Evolutionary conservation across 2,329 filamentous ascomycete genomes (phyloP).

Genomic region (Fusarium sp.): DNA sequence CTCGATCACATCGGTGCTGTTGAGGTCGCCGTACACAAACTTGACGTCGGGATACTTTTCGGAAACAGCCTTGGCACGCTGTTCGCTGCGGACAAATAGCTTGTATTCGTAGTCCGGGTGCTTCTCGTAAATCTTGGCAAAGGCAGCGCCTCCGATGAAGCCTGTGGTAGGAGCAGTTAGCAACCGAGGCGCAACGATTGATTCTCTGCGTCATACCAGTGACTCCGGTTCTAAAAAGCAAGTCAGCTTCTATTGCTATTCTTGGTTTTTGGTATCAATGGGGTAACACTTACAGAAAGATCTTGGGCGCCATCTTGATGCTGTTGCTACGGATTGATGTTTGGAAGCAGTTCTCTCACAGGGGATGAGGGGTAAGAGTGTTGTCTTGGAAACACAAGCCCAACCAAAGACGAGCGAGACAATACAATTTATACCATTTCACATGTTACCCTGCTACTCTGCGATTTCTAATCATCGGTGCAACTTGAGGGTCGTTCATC

Average conservation of each 20-base stretch:
- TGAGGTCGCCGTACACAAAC: slow-evolving; percentile 62
- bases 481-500: neutral
- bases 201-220: slow-evolving; percentile 49
- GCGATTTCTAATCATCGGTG: neutral
- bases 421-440: neutral
- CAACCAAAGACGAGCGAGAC: neutral
- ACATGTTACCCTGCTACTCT: neutral
- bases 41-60: slow-evolving; percentile 60
- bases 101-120: slow-evolving; percentile 62
- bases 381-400: neutral
- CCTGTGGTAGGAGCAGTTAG: slow-evolving; percentile 46
- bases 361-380: neutral
- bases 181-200: neutral
- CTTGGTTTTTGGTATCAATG: neutral
- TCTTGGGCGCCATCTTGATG: slow-evolving; percentile 52
- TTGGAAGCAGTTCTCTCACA: neutral
- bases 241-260: neutral
- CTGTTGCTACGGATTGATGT: neutral
- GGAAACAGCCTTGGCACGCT: slow-evolving; percentile 57
- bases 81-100: slow-evolving; percentile 60
- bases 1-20: slow-evolving; percentile 59
- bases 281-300: slow-evolving; percentile 54
- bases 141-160: slow-evolving; percentile 65
- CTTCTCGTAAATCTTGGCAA: slow-evolving; percentile 56
- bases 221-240: slow-evolving; percentile 53